Evolutionary conservation across 176 grass and related monocot genomes (phyloP), one percentile per base, ranked within the genome.

Genomic region (Areca catechu): DNA sequence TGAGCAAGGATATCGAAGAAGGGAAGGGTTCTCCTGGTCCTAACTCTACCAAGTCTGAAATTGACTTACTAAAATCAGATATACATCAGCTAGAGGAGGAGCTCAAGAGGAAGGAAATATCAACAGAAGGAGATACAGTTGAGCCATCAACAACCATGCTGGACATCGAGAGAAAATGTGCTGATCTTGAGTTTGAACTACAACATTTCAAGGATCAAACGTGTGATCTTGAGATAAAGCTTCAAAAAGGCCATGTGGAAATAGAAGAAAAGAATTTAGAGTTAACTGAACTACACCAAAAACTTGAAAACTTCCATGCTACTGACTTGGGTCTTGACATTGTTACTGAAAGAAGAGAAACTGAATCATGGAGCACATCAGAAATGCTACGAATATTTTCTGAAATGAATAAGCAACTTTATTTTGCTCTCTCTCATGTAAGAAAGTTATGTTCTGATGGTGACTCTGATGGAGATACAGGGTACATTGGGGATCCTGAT

Each of bases 141-240:
- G 56, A 56, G 5, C 58, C 49, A 56, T 73, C 69, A 53, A 27
- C 67, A 55, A 63, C 75, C 66, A 68, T 74, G 24, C 49, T 75
- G 50, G 27, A 79, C 24, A 65, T 88, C 57, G 83, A 88, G 71
- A 84, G 2, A 25, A 88, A 84, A 81, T 94, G 84, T 69, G 58
- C 80, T 75, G 80, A 94, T 22, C 77, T 94, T 78, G 89, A 91
- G 52, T 37, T 80, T 18, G 80, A 80, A 56, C 65, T 91, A 48
- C 34, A 77, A 68, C 66, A 66, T 69, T 92, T 74, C 27, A 77
- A 57, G 70, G 81, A 80, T 1, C 76, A 80, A 61, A 67, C 74
- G 60, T 72, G 63, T 60, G 71, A 66, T 48, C 62, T 92, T 43
- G 68, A 86, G 75, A 78, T 77, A 30, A 92, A 69, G 15, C 61